Conservation (phyloP, 2,329 filamentous ascomycete genomes). For the Fusarium guadeloupense region DNA sequence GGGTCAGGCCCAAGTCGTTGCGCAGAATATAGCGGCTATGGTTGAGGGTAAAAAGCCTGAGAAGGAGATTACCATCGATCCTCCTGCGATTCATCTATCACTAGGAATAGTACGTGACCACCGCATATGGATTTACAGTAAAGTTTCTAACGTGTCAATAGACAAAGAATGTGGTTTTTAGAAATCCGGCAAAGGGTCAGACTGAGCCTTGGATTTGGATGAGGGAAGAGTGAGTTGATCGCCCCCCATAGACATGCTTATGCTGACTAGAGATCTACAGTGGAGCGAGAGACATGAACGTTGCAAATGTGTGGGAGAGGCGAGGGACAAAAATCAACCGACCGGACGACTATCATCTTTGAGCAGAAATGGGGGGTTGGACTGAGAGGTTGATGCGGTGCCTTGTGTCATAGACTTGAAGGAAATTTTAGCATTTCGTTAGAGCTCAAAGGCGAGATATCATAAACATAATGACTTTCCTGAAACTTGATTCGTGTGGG, state of each 20-base stretch:
- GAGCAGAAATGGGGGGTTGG: background rate
- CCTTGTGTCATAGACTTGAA: too few species aligned
- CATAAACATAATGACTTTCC: too few species aligned
- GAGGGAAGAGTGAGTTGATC: constrained; percentile 36
- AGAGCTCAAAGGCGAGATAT: too few species aligned
- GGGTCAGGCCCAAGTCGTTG: constrained; percentile 34
- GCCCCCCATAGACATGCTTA: rapidly evolving
- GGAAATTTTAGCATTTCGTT: too few species aligned
- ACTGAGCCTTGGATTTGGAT: constrained; percentile 32
- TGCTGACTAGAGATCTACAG: background rate
- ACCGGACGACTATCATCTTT: constrained; percentile 39
- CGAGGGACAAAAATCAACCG: constrained; percentile 30
- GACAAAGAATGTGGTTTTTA: constrained; percentile 42
- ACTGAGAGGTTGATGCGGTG: too few species aligned
- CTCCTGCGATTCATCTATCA: constrained; percentile 38
- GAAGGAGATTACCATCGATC: constrained; percentile 20
- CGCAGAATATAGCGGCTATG: constrained; percentile 38
- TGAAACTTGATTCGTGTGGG: too few species aligned
- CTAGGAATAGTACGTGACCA: constrained; percentile 32
- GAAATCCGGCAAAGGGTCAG: constrained; percentile 34
- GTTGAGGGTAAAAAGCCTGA: constrained; percentile 22
- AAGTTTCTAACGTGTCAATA: background rate
- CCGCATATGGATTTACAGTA: rapidly evolving
- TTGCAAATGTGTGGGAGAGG: constrained; percentile 37
- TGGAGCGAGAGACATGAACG: constrained; percentile 36